Conservation (phyloP, 129 eudicot species). For the Chrysanthemum makinoi region DNA sequence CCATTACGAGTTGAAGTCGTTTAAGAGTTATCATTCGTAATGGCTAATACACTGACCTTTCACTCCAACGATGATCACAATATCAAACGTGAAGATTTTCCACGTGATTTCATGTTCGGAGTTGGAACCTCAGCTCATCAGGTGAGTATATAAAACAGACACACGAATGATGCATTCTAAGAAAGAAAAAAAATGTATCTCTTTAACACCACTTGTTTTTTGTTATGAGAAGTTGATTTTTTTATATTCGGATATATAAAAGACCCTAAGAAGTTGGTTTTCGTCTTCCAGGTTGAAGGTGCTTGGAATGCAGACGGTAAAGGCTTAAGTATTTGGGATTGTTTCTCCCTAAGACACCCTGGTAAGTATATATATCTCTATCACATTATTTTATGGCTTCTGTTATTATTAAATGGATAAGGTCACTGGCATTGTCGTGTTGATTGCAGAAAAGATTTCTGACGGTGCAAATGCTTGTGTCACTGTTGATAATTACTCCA, state of each 20-base stretch:
- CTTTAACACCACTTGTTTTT: not conserved
- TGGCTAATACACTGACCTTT: too few species aligned
- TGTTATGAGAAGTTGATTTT: not conserved
- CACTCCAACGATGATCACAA: not conserved
- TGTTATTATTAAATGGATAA: not conserved
- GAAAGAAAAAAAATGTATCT: not conserved
- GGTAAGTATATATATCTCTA: conserved; percentile 12
- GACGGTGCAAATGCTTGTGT: conserved; percentile 27
- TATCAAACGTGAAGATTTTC: conserved; percentile 26
- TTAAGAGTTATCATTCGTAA: too few species aligned
- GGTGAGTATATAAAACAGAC: not conserved
- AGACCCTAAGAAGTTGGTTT: not conserved
- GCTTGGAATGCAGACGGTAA: conserved; percentile 26
- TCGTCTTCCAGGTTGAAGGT: conserved; percentile 26
- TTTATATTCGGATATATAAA: not conserved
- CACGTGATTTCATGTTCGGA: conserved; percentile 22
- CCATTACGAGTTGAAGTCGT: too few species aligned
- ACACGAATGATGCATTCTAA: not conserved
- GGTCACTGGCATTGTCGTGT: not conserved
- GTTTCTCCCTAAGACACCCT: conserved; percentile 21
- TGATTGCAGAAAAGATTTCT: conserved; percentile 2
- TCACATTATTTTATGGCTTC: not conserved
- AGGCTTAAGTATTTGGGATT: conserved; percentile 32
- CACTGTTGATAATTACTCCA: conserved; percentile 20
- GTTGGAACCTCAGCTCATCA: conserved; percentile 35